Percentiles rank a stretch among this genome's conserved stretches.
phyloP scores from a whole-genome alignment of 257 asterid genomes.

The Eustoma russellianum region DNA sequence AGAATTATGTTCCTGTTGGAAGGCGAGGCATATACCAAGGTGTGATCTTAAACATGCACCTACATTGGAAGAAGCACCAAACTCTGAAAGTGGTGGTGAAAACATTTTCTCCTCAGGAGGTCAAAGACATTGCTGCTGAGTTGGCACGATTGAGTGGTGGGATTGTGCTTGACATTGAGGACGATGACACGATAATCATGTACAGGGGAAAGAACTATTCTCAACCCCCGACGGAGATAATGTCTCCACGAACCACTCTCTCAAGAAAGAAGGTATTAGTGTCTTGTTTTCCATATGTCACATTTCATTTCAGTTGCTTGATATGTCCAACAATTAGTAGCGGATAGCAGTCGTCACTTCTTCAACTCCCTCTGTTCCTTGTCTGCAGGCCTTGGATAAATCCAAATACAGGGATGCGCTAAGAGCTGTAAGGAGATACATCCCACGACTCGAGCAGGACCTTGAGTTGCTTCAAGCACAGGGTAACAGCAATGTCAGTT shows the following conservation, averaged over 20 bases:
- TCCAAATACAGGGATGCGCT: constrained; percentile 83
- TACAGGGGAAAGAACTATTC: constrained; percentile 92
- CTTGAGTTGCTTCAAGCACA: constrained; percentile 70
- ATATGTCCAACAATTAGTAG: neutral
- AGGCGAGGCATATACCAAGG: constrained; percentile 92
- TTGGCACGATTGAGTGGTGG: constrained; percentile 93
- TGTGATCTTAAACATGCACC: constrained; percentile 93
- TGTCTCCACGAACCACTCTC: constrained; percentile 88
- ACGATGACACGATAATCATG: constrained; percentile 71
- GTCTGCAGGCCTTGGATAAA: constrained; percentile 86
- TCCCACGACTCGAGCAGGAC: constrained; percentile 86
- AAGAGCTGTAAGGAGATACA: constrained; percentile 65
- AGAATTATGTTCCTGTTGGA: constrained; percentile 95
- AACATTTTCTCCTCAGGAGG: constrained; percentile 87
- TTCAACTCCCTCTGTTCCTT: constrained; percentile 2
- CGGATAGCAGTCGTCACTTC: neutral
- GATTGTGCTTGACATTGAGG: constrained; percentile 90
- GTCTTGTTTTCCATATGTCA: neutral
- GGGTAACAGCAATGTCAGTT: constrained; percentile 29
- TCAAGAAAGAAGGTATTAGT: constrained; percentile 72
- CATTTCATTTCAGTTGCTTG: too few species aligned
- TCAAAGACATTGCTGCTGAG: constrained; percentile 79
- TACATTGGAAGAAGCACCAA: constrained; percentile 99
- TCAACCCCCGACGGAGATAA: constrained; percentile 97
- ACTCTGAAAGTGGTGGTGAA: constrained; percentile 81